Evolutionary conservation across 78 protist genomes (phyloP).

Genomic region (Acrasis kona): DNA sequence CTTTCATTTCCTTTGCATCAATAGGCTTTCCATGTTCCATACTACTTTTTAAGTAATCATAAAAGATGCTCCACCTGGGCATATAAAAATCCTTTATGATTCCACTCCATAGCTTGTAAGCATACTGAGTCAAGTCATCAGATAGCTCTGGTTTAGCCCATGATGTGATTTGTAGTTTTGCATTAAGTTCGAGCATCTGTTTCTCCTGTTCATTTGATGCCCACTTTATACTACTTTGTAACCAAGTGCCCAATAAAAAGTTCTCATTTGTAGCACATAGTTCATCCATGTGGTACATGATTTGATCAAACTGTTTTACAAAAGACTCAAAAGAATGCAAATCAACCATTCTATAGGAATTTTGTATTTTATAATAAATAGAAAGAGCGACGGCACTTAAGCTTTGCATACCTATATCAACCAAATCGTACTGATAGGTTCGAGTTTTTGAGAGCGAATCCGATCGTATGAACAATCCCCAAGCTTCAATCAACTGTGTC

Average conservation of each 20-base stretch:
- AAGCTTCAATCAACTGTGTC: too few relatives aligned
- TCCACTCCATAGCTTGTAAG: conserved; percentile 42
- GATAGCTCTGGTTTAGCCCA: conserved; percentile 56
- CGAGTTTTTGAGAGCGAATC: not conserved
- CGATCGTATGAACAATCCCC: not conserved
- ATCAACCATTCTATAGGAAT: not conserved
- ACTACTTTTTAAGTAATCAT: too few relatives aligned
- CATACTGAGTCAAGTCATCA: conserved; percentile 41
- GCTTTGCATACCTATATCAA: conserved; percentile 25
- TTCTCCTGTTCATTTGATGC: not conserved
- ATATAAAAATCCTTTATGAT: not conserved
- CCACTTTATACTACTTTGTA: not conserved
- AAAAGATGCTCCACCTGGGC: not conserved
- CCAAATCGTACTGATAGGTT: conserved; percentile 19
- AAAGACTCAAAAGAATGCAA: too few relatives aligned
- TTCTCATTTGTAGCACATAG: not conserved
- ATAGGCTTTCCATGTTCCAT: too few relatives aligned
- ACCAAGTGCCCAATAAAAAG: conserved; percentile 20
- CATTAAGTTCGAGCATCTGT: conserved; percentile 36
- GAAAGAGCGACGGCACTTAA: conserved; percentile 1
- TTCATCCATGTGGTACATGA: too few relatives aligned
- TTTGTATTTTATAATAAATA: not conserved
- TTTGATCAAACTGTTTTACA: not conserved
- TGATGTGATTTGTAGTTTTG: conserved; percentile 36
- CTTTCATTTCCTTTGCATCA: too few relatives aligned